Evolutionary conservation across 1,139 yeast species (phyloP).

Genomic region (Candida frijolesensis): DNA sequence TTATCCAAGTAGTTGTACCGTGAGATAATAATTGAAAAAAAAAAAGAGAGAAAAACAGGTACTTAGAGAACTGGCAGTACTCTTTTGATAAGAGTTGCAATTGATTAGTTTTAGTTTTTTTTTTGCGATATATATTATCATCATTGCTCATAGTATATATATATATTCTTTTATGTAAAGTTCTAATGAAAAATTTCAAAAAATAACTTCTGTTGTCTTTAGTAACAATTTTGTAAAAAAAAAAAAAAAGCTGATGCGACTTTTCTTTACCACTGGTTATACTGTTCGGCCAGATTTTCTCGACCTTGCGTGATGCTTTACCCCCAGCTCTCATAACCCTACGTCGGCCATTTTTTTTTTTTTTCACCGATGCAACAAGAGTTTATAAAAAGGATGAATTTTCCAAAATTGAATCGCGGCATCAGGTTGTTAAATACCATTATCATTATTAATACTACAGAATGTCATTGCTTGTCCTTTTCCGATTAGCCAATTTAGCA

Average conservation of each 20-base stretch:
- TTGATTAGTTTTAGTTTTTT: not conserved
- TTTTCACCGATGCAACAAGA: not conserved
- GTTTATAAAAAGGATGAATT: not conserved
- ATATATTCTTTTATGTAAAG: not conserved
- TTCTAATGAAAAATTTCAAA: not conserved
- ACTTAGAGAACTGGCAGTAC: not conserved
- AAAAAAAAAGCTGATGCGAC: too few species aligned
- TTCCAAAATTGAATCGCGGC: not conserved
- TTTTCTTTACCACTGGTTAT: too few species aligned
- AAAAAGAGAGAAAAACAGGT: not conserved
- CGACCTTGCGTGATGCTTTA: not conserved
- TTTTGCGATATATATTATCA: not conserved
- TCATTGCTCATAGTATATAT: not conserved
- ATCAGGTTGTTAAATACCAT: too few species aligned
- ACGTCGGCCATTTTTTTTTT: not conserved
- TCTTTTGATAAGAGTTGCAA: slow-evolving; percentile 3
- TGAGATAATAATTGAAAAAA: too few species aligned
- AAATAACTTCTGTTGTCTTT: not conserved
- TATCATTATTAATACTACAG: not conserved
- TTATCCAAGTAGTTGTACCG: slow-evolving; percentile 27
- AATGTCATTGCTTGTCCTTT: not conserved
- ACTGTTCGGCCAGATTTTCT: not conserved
- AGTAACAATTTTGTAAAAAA: not conserved
- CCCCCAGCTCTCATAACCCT: not conserved
- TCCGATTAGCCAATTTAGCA: slow-evolving; percentile 7